Percentiles rank a stretch among this genome's conserved stretches.
phyloP scores from a whole-genome alignment of 768 basidiomycete species.

The Inosperma sp. region DNA sequence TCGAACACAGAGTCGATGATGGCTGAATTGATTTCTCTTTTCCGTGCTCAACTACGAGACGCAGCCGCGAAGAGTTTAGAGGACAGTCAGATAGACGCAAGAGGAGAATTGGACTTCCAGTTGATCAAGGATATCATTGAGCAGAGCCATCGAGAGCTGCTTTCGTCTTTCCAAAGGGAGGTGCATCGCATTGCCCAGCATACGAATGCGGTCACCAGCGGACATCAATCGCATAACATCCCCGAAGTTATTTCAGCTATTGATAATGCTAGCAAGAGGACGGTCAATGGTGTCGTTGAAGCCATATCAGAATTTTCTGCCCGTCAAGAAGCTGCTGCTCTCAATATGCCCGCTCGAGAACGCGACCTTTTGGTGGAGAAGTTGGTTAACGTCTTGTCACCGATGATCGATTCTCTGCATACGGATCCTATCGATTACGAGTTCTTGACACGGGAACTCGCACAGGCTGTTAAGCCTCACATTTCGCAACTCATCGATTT shows the following conservation, averaged over 20 bases:
- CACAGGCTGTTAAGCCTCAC: conserved; percentile 85
- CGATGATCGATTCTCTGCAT: conserved; percentile 56
- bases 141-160: conserved; percentile 59
- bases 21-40: conserved; percentile 59
- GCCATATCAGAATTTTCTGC: conserved; percentile 54
- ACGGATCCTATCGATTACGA: conserved; percentile 76
- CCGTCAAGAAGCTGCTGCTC: conserved; percentile 51
- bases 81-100: conserved; percentile 63
- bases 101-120: conserved; percentile 75
- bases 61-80: conserved; percentile 54
- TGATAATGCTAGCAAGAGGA: conserved; percentile 55
- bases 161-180: conserved; percentile 54
- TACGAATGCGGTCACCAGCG: conserved; percentile 27
- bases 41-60: conserved; percentile 64
- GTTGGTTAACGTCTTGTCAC: conserved; percentile 51
- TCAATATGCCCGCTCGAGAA: conserved; percentile 45
- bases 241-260: conserved; percentile 42
- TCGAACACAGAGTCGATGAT: conserved; percentile 58
- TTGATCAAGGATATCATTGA: conserved; percentile 66
- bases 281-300: conserved; percentile 55
- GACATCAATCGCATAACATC: conserved; percentile 19
- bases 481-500: conserved; percentile 87
- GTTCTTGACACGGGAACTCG: conserved; percentile 63
- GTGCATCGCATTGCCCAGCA: conserved; percentile 47
- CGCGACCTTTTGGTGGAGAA: conserved; percentile 60